A percentile compares a stretch with the other conserved stretches of the same genome.
Conservation (phyloP, 179 eudicot species). For the Heliamphora pulchella region DNA sequence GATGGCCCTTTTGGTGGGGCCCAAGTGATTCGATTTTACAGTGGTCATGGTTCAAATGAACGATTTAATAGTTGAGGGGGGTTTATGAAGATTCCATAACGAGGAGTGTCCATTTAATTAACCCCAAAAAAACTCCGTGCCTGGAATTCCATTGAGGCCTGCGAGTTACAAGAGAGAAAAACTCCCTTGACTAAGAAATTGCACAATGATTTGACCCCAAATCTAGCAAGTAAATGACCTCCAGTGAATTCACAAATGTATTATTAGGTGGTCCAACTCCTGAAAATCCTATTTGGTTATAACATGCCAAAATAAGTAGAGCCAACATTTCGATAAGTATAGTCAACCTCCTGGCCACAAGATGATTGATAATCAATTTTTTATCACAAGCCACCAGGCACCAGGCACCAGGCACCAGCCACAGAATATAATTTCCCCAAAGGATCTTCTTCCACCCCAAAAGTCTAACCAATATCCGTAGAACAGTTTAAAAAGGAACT, state of each 20-base stretch:
- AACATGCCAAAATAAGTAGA: background rate
- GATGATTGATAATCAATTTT: background rate
- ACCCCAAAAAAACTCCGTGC: no score
- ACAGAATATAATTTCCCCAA: background rate
- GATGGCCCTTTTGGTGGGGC: no score
- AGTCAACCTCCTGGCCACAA: background rate
- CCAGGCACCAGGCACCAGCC: background rate
- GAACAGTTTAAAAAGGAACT: no score
- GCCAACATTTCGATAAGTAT: background rate
- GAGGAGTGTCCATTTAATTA: no score
- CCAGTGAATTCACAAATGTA: background rate
- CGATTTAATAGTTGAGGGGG: no score
- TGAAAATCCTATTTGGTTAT: background rate
- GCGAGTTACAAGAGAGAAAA: background rate
- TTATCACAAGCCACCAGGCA: background rate
- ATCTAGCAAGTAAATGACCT: slow-evolving; percentile 2
- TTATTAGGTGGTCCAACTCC: background rate
- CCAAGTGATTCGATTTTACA: no score
- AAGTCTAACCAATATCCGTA: background rate
- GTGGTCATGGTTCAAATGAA: no score
- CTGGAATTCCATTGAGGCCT: no score
- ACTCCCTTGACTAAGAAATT: background rate
- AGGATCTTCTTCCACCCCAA: background rate
- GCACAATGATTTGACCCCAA: background rate
- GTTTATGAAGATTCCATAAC: no score